Evolutionary conservation across 2,329 filamentous ascomycete species (phyloP), one percentile per base, ranked within the genome.

Genomic region (Westerdykella sp.): DNA sequence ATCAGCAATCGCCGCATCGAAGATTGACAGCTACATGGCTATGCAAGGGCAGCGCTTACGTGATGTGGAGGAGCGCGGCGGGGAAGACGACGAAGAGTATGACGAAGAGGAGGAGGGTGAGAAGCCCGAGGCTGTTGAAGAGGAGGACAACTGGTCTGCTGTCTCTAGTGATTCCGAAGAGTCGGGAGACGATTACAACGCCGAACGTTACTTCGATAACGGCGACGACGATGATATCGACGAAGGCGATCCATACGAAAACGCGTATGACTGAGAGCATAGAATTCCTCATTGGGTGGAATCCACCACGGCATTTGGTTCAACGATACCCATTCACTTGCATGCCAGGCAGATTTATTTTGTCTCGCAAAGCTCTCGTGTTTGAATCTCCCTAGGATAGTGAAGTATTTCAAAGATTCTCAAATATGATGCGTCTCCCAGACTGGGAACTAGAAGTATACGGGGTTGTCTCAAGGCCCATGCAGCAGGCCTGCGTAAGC

Each of bases 111-210:
- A 75, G 15, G 62, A 60, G 3, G 68, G 69, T 3, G 63, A 66
- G 6, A 71, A 75, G 32, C 74, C 76, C 34, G 73, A 77, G 46
- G 71, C 77, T 25, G 69, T 74, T 6, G 78, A 81, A 41, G 75
- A 79, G 44, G 76, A 79, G 42, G 81, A 79, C 48, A 75, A 79
- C 15, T 65, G 49, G 48, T 62, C 56, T 5, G 59, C 54, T 36
- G 76, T 78, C 18, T 78, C 80, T 36, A 79, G 79, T 11, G 76
- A 79, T 43, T 79, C 77, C 4, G 79, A 82, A 56, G 82, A 83
- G 54, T 78, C 82, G 51, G 80, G 76, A 1, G 80, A 83, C 54
- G 74, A 82, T 49, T 83, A 83, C 67, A 77, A 72, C 42, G 80
- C 80, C 6, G 80, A 78, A 40, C 77, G 75, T 42, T 79, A 69